phyloP scores from a whole-genome alignment of 1,284 basidiomycete genomes.

The Trichosporon coremiiforme region DNA sequence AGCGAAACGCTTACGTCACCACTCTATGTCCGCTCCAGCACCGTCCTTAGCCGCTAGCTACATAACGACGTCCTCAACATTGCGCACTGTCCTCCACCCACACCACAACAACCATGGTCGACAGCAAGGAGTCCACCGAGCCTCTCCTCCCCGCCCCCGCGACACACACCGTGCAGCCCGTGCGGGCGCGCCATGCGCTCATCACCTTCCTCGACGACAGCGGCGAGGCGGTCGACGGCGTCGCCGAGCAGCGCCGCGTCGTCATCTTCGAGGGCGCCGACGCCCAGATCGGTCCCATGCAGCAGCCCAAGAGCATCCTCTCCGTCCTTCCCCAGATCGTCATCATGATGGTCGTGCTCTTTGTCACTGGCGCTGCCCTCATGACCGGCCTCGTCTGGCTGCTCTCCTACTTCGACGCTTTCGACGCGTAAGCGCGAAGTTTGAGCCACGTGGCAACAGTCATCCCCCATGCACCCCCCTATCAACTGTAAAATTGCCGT shows the following conservation, averaged over 20 bases:
- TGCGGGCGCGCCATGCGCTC: background rate
- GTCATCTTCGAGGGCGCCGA: conserved; percentile 7
- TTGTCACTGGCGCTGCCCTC: background rate
- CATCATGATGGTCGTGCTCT: conserved; percentile 6
- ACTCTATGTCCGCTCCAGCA: background rate
- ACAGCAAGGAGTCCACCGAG: background rate
- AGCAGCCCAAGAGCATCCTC: conserved; percentile 5
- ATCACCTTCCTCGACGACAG: conserved; percentile 13
- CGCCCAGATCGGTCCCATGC: conserved; percentile 3
- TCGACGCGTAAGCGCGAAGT: conserved; percentile 2
- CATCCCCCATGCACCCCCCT: background rate
- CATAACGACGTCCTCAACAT: background rate
- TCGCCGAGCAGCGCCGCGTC: conserved; percentile 11
- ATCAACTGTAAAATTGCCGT: background rate
- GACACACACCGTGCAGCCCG: background rate
- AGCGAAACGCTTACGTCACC: background rate
- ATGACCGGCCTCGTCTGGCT: background rate
- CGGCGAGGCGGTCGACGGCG: conserved; percentile 2
- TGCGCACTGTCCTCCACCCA: background rate
- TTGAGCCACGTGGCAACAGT: background rate
- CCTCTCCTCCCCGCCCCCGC: conserved; percentile 6
- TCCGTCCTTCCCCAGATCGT: conserved; percentile 1
- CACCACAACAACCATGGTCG: background rate
- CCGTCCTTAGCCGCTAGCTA: background rate
- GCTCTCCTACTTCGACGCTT: background rate